Conservation (phyloP, 164 flowering plant genomes). For the Annona squamosa region DNA sequence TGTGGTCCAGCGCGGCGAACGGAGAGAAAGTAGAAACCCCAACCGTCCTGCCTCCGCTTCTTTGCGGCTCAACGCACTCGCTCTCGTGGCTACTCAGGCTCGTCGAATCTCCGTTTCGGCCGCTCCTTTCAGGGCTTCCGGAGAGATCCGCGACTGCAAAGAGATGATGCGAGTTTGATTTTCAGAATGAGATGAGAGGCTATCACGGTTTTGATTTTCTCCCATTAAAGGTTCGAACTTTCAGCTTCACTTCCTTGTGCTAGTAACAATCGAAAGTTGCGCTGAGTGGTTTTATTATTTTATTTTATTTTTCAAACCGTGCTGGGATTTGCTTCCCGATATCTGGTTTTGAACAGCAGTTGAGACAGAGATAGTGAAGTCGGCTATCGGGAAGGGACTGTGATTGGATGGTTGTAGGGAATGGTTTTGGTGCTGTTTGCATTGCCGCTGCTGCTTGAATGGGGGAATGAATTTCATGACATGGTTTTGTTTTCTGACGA, state of each 20-base stretch:
- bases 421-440: neutral
- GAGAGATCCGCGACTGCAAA: neutral
- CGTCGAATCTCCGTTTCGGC: neutral
- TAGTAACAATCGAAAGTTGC: neutral
- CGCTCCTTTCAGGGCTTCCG: neutral
- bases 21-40: neutral
- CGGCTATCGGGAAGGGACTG: neutral
- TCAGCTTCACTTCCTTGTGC: neutral
- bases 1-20: neutral
- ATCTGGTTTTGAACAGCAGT: neutral
- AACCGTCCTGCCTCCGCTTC: neutral
- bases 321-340: neutral
- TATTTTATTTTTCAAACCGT: neutral
- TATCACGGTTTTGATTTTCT: neutral
- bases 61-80: neutral
- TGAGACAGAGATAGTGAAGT: neutral
- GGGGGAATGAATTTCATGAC: neutral
- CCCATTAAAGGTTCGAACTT: neutral
- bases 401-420: slow-evolving; percentile 1
- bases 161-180: neutral
- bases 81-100: neutral
- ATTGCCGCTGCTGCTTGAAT: neutral
- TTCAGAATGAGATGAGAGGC: neutral
- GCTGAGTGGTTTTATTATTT: neutral
- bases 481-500: neutral